These are phyloP conservation scores for Jacaranda mimosifolia DNA, from an alignment of 257 asterid species.

Conservation along the genomic window DNA sequence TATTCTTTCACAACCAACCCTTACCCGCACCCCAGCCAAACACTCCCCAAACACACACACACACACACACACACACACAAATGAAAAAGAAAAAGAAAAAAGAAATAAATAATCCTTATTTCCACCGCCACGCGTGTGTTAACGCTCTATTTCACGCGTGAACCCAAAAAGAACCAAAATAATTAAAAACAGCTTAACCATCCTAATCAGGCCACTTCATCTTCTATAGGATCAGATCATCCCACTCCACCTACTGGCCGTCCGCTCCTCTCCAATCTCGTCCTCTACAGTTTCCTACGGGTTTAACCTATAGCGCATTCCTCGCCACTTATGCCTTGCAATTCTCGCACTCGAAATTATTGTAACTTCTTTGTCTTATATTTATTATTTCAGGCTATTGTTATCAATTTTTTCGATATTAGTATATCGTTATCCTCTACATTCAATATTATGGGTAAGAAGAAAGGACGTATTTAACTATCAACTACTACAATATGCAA, in stretches of 20 bases:
- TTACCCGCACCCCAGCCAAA: too few relatives aligned
- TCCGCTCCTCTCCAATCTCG: background rate
- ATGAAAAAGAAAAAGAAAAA: too few relatives aligned
- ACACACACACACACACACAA: too few relatives aligned
- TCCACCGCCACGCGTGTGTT: background rate
- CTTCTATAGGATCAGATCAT: background rate
- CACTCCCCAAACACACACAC: too few relatives aligned
- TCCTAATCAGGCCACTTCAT: slow-evolving; percentile 29
- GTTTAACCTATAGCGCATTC: background rate
- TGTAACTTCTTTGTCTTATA: background rate
- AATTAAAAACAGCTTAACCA: slow-evolving; percentile 30
- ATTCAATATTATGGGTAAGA: background rate
- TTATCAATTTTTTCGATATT: too few relatives aligned
- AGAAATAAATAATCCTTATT: too few relatives aligned
- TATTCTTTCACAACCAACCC: too few relatives aligned
- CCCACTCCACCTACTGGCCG: slow-evolving; percentile 21
- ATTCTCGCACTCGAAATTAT: background rate
- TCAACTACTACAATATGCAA: too few relatives aligned
- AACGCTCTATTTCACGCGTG: background rate
- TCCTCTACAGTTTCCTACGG: slow-evolving; percentile 31
- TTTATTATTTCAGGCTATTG: too few relatives aligned
- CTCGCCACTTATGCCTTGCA: background rate
- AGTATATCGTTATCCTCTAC: too few relatives aligned
- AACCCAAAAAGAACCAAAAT: background rate
- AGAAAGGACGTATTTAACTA: too few relatives aligned